These are phyloP conservation scores for Candida ascalaphidarum DNA, from an alignment of 805 yeast genomes.

Conservation along the genomic window DNA sequence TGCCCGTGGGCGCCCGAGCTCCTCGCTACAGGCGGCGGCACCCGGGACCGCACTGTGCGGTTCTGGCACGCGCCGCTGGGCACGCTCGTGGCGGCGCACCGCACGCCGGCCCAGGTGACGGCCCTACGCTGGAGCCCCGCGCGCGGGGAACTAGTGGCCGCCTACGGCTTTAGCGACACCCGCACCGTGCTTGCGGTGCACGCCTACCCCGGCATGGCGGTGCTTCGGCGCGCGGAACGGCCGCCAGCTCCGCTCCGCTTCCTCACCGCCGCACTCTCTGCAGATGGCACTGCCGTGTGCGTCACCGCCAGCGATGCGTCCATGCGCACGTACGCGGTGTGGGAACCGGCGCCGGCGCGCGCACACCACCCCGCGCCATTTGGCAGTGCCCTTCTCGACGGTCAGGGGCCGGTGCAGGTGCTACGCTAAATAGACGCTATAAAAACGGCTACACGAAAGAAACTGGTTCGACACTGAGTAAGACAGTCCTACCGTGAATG, in stretches of 20 bases:
- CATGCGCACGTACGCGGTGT: constrained; percentile 62
- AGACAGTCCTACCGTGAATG: too few relatives aligned
- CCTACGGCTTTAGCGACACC: constrained; percentile 69
- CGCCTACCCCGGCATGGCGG: constrained; percentile 56
- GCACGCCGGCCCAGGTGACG: constrained; percentile 70
- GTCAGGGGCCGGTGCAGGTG: too few relatives aligned
- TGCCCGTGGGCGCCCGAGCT: constrained; percentile 85
- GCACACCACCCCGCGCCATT: too few relatives aligned
- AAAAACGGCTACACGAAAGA: too few relatives aligned
- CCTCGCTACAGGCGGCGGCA: constrained; percentile 88
- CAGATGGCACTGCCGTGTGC: constrained; percentile 54
- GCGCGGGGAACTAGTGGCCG: constrained; percentile 59
- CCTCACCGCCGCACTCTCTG: constrained; percentile 58
- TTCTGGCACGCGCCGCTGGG: constrained; percentile 87
- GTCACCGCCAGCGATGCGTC: constrained; percentile 76
- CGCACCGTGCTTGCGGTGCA: constrained; percentile 43
- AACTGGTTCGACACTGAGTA: too few relatives aligned
- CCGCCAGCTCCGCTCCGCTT: constrained; percentile 44
- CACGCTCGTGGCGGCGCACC: constrained; percentile 47
- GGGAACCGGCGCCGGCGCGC: too few relatives aligned
- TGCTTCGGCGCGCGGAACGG: constrained; percentile 37
- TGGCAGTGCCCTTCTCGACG: too few relatives aligned
- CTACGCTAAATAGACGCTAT: too few relatives aligned
- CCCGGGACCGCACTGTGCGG: constrained; percentile 66
- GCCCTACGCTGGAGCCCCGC: constrained; percentile 68